Evolutionary conservation across 1,284 basidiomycete species (phyloP), one percentile per base, ranked within the genome.

Genomic region (Cutaneotrichosporon sp.): DNA sequence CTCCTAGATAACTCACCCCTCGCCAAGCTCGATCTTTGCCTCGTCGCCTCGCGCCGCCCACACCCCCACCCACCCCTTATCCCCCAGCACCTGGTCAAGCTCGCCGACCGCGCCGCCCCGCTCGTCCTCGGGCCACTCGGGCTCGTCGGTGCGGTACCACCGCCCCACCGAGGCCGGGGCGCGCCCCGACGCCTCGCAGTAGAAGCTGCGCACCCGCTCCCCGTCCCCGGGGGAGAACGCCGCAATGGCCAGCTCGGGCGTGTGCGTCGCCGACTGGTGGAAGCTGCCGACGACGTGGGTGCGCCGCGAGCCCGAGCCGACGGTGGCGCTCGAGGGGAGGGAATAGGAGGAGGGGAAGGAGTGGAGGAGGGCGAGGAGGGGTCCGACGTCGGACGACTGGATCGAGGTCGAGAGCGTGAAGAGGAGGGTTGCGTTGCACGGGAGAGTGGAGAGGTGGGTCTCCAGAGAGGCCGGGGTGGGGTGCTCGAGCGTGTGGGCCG

Each of bases 361-460:
- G 38, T 25, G 18, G n/a, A 76, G 60, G 2, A 55, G 45, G 11
- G 64, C 25, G 6, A 74, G 59, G 13, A 73, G 63, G 4, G 58
- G 53, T 0, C 63, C 60, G 18, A 77, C 64, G 11, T 63, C 13
- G 3, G 42, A 7, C 4, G 59, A 3, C 1, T 67, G 58, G 1
- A 76, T 46, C 0, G 71, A 67, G 3, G 75, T 77, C 3, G 71
- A 73, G n/a, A 76, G 64, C n/a, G 71, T 59, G 67, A 71, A 75
- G 42, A 70, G 42, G 5, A 67, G 54, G 25, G 60, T 57, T 1
- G 71, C 65, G 25, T 46, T 38, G n/a, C 42, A 49, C 1, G 58
- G 50, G 29, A 54, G 33, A 10, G 20, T 13, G 18, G 47, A 4
- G 42, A 60, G 22, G 31, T 42, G 55, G 18, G 54, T 4, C 10